Conservation (phyloP, 805 yeast genomes). For the Clavispora vitiphila region DNA sequence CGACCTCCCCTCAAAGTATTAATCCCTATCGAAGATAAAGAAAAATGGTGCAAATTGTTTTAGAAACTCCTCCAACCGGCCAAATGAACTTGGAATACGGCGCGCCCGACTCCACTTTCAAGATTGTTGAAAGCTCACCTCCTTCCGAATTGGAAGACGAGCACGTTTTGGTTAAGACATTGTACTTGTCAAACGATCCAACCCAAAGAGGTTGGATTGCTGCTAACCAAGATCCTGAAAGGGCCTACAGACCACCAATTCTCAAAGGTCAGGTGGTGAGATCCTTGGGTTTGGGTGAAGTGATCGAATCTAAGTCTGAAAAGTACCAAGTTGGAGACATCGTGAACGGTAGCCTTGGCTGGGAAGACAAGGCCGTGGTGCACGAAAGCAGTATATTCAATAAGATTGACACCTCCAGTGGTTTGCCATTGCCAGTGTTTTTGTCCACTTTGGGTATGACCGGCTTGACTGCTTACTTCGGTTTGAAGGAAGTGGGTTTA, state of each 20-base stretch:
- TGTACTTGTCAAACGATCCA: slow-evolving; percentile 55
- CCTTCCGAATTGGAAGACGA: slow-evolving; percentile 24
- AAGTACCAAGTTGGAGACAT: slow-evolving; percentile 41
- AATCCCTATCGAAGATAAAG: not conserved
- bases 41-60: slow-evolving; percentile 14
- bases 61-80: slow-evolving; percentile 19
- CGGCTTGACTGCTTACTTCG: slow-evolving; percentile 58
- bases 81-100: slow-evolving; percentile 19
- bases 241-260: slow-evolving; percentile 34
- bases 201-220: slow-evolving; percentile 57
- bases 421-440: slow-evolving; percentile 38
- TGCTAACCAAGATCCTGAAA: slow-evolving; percentile 24
- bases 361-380: slow-evolving; percentile 46
- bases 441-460: slow-evolving; percentile 52
- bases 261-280: slow-evolving; percentile 43
- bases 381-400: slow-evolving; percentile 20
- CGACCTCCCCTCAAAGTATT: too few relatives aligned
- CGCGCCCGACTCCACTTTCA: slow-evolving; percentile 27
- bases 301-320: slow-evolving; percentile 41
- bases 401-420: slow-evolving; percentile 23
- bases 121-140: slow-evolving; percentile 14
- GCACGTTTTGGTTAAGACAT: slow-evolving; percentile 41
- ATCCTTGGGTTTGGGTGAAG: slow-evolving; percentile 43
- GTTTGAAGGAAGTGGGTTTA: slow-evolving; percentile 46
- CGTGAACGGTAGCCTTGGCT: slow-evolving; percentile 35